phyloP scores from a whole-genome alignment of 148 eudicot species.

The Polygonum maritimum region DNA sequence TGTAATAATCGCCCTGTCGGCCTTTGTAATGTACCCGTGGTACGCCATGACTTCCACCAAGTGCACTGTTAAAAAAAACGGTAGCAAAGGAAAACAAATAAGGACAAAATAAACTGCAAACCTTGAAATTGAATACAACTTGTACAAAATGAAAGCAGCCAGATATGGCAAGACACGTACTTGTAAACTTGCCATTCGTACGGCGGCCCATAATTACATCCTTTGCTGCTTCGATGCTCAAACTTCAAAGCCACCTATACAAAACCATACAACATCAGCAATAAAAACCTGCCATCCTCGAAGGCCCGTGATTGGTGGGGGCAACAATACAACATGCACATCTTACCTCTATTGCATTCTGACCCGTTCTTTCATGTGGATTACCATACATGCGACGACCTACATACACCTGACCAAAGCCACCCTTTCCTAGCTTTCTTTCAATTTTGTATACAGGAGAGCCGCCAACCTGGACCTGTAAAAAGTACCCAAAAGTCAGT shows the following conservation, averaged over 20 bases:
- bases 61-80: slow-evolving; percentile 23
- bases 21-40: slow-evolving; percentile 77
- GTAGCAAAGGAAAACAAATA: background rate
- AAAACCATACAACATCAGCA: background rate
- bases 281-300: background rate
- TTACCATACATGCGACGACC: slow-evolving; percentile 48
- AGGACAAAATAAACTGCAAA: background rate
- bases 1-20: slow-evolving; percentile 54
- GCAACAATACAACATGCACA: background rate
- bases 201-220: slow-evolving; percentile 72
- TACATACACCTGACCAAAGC: slow-evolving; percentile 78
- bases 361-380: slow-evolving; percentile 38
- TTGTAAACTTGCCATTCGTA: slow-evolving; percentile 82
- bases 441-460: slow-evolving; percentile 58
- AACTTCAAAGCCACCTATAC: slow-evolving; percentile 68
- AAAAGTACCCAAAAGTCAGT: slow-evolving; percentile 6
- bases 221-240: slow-evolving; percentile 77
- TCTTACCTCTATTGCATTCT: slow-evolving; percentile 44
- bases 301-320: background rate
- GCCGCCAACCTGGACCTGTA: slow-evolving; percentile 68
- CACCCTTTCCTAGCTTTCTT: slow-evolving; percentile 77
- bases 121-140: background rate
- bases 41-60: slow-evolving; percentile 78
- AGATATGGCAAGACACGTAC: slow-evolving; percentile 28
- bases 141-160: background rate